Conservation (phyloP, 2,329 filamentous ascomycete genomes). For the Lachnellula willkommii region DNA sequence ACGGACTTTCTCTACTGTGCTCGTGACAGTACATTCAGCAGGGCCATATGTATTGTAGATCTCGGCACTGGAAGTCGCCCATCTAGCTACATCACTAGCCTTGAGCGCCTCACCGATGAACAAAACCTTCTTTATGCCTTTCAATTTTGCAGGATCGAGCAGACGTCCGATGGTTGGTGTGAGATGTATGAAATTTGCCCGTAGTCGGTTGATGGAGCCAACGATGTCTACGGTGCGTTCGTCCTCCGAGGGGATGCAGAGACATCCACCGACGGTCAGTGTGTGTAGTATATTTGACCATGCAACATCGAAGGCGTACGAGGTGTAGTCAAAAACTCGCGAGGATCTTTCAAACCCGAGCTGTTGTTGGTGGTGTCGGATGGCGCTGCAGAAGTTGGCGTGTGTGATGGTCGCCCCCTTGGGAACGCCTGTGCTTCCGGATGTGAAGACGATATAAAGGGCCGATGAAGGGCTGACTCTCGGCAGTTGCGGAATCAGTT, state of each 20-base stretch:
- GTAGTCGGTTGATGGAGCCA: background rate
- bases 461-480: background rate
- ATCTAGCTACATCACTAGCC: constrained; percentile 12
- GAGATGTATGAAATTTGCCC: constrained; percentile 4
- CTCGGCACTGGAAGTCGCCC: constrained; percentile 31
- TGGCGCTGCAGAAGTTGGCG: constrained; percentile 1
- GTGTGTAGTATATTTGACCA: constrained; percentile 10
- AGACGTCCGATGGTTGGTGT: constrained; percentile 7
- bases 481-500: background rate
- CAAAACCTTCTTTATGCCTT: background rate
- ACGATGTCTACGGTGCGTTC: constrained; percentile 4
- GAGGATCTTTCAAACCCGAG: background rate
- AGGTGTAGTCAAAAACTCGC: constrained; percentile 6
- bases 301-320: constrained; percentile 10
- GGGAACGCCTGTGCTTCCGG: constrained; percentile 26
- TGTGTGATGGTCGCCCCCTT: constrained; percentile 23
- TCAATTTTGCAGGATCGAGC: constrained; percentile 6
- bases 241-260: constrained; percentile 14
- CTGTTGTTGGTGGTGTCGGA: background rate
- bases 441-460: constrained; percentile 14
- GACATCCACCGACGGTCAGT: constrained; percentile 7
- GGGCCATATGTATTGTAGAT: constrained; percentile 61
- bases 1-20: background rate
- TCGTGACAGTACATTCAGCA: constrained; percentile 50
- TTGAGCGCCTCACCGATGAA: constrained; percentile 54